A percentile compares a stretch with the other conserved stretches of the same genome.
phyloP scores from a whole-genome alignment of 129 eudicot genomes.

The Saposhnikovia divaricata region DNA sequence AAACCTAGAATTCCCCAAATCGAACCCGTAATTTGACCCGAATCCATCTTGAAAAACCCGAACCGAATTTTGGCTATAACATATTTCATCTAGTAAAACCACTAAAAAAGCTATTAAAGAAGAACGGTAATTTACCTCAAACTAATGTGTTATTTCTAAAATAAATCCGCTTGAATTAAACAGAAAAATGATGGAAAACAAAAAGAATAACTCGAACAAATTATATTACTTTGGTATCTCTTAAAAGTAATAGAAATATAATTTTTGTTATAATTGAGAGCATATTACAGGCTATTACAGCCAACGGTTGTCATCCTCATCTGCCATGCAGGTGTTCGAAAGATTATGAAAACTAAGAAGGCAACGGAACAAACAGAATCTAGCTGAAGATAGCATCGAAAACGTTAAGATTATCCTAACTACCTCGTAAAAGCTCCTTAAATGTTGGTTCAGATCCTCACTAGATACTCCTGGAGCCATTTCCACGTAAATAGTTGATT shows the following conservation, averaged over 20 bases:
- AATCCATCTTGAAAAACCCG: too few species aligned
- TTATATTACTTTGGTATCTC: too few species aligned
- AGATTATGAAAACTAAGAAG: background rate
- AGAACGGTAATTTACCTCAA: background rate
- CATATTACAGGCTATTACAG: background rate
- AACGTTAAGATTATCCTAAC: background rate
- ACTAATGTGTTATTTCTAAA: background rate
- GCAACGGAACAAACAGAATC: background rate
- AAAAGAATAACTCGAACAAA: too few species aligned
- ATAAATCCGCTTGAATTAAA: background rate
- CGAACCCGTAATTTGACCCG: too few species aligned
- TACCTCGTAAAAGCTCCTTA: slow-evolving; percentile 63
- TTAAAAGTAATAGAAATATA: background rate
- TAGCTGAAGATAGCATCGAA: background rate
- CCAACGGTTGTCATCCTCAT: background rate
- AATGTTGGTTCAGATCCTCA: slow-evolving; percentile 65
- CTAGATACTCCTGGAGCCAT: slow-evolving; percentile 79
- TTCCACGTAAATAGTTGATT: slow-evolving; percentile 87
- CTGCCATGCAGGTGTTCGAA: slow-evolving; percentile 1
- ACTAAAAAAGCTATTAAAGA: background rate
- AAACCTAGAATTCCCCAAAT: too few species aligned
- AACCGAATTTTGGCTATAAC: too few species aligned
- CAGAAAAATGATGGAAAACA: background rate
- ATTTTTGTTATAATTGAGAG: background rate
- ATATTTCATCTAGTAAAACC: background rate